These are phyloP conservation scores for Aspergillus pseudoviridinutans DNA, from an alignment of 2,329 filamentous ascomycete species.

Conservation along the genomic window DNA sequence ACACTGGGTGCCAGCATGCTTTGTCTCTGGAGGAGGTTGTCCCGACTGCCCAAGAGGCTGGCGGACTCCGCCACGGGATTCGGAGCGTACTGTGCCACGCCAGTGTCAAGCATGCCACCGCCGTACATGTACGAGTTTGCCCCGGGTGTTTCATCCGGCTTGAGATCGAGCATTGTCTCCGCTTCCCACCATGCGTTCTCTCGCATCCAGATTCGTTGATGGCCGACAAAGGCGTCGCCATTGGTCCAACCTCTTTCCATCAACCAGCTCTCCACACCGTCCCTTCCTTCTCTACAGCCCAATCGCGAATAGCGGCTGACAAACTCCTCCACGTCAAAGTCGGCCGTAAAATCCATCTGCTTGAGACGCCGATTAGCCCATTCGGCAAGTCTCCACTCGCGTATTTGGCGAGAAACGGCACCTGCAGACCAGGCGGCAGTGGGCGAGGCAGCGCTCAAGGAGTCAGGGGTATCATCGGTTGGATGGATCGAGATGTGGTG, in stretches of 20 bases:
- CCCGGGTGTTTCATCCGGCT: slow-evolving; percentile 54
- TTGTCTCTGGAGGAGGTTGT: slow-evolving; percentile 55
- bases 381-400: slow-evolving; percentile 88
- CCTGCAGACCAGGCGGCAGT: slow-evolving; percentile 92
- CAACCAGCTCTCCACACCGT: slow-evolving; percentile 91
- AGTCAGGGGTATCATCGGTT: slow-evolving; percentile 77
- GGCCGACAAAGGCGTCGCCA: slow-evolving; percentile 86
- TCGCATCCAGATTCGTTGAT: slow-evolving; percentile 91
- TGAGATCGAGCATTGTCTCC: slow-evolving; percentile 90
- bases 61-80: slow-evolving; percentile 55
- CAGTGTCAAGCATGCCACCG: slow-evolving; percentile 63
- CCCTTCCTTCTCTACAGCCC: slow-evolving; percentile 83
- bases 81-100: slow-evolving; percentile 62
- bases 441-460: slow-evolving; percentile 63
- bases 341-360: slow-evolving; percentile 89
- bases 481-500: slow-evolving; percentile 91
- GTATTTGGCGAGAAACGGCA: slow-evolving; percentile 84
- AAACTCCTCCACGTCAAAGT: slow-evolving; percentile 94
- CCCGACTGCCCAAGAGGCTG: slow-evolving; percentile 64
- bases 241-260: slow-evolving; percentile 97
- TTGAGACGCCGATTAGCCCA: slow-evolving; percentile 94
- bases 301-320: slow-evolving; percentile 74
- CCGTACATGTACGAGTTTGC: slow-evolving; percentile 49
- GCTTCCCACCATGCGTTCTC: slow-evolving; percentile 97
- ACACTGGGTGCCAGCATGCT: slow-evolving; percentile 48